Conservation (phyloP, 192 early-diverging fungal genomes). For the Neocallimastix lanati region DNA sequence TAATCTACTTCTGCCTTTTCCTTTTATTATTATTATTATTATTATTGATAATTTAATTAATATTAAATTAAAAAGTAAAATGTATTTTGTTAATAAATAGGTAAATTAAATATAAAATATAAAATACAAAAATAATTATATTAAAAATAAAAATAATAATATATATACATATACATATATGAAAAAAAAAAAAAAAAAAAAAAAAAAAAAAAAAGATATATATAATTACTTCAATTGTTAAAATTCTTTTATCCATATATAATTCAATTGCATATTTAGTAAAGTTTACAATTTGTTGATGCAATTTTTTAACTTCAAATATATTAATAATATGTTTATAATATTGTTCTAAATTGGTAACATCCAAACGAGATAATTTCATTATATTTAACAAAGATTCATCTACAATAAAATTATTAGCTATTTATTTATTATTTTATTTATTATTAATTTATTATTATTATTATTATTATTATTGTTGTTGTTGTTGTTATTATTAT, state of each 20-base stretch:
- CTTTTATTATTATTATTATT: neutral
- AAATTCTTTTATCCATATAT: neutral
- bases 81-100: too few relatives aligned
- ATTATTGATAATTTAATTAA: neutral
- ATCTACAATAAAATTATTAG: neutral
- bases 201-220: too few relatives aligned
- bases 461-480: too few relatives aligned
- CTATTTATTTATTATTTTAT: neutral
- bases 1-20: neutral
- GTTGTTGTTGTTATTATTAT: too few relatives aligned
- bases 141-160: too few relatives aligned
- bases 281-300: neutral
- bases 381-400: neutral
- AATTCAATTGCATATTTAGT: neutral
- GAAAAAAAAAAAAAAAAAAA: too few relatives aligned
- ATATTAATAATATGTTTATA: neutral
- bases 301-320: neutral
- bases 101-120: too few relatives aligned
- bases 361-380: neutral
- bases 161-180: too few relatives aligned
- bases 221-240: neutral
- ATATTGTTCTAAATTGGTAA: neutral
- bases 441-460: too few relatives aligned
- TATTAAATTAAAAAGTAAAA: too few relatives aligned
- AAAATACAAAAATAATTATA: too few relatives aligned